phyloP scores from a whole-genome alignment of 2,329 filamentous ascomycete genomes.

The Xenoacremonium recifei region DNA sequence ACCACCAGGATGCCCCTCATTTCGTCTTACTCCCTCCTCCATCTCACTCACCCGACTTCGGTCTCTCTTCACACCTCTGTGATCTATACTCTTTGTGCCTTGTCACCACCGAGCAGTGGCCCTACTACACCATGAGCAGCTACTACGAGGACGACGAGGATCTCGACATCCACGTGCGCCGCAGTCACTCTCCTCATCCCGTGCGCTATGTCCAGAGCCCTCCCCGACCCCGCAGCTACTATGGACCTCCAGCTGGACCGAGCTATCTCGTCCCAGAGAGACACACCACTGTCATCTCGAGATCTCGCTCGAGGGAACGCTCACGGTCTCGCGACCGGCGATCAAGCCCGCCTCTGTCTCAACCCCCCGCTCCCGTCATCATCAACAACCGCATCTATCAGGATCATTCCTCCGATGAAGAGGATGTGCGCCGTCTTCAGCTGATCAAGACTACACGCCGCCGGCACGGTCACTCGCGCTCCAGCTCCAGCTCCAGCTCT shows the following conservation, averaged over 20 bases:
- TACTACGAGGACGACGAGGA: slow-evolving; percentile 56
- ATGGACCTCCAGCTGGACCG: slow-evolving; percentile 40
- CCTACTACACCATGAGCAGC: too few species aligned
- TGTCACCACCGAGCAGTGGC: slow-evolving; percentile 3
- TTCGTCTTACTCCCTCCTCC: slow-evolving; percentile 4
- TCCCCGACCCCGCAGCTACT: slow-evolving; percentile 36
- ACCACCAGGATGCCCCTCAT: slow-evolving; percentile 4
- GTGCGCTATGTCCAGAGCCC: slow-evolving; percentile 47
- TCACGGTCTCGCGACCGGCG: slow-evolving; percentile 50
- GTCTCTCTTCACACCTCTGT: too few species aligned
- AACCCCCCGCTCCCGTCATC: slow-evolving; percentile 42
- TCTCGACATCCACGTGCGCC: slow-evolving; percentile 49
- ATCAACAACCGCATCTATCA: slow-evolving; percentile 59
- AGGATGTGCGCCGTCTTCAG: slow-evolving; percentile 32
- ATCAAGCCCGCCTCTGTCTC: slow-evolving; percentile 35
- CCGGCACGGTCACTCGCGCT: slow-evolving; percentile 26
- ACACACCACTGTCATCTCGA: slow-evolving; percentile 44
- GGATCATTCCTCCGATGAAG: slow-evolving; percentile 41
- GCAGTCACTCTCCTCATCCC: slow-evolving; percentile 37
- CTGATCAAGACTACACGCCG: slow-evolving; percentile 24
- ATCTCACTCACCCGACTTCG: neutral
- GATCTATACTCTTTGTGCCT: neutral
- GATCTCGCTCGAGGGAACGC: slow-evolving; percentile 37
- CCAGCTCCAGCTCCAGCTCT: slow-evolving; percentile 27
- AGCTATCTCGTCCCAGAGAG: slow-evolving; percentile 44